Base-by-base conservation (phyloP, 306 rosid species). In the Carpinus fangiana region DNA sequence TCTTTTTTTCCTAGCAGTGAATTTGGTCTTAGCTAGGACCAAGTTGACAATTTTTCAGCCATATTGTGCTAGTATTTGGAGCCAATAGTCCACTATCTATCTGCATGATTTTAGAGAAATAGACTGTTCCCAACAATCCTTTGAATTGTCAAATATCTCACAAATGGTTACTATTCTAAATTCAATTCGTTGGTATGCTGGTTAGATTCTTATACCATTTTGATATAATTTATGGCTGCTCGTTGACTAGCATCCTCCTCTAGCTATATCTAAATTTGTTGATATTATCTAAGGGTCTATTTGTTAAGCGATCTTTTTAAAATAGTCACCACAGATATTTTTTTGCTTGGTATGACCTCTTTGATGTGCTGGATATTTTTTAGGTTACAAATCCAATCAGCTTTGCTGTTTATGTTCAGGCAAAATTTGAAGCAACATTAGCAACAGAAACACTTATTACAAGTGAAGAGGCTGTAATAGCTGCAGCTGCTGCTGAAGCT, bases 401-500 rank as follows among this genome's bases (percentile, higher is more conserved):
- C 66, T 82, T 62, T 62, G 28, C 18, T 82, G 78, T 50, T 70
- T 76, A 55, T 86, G 53, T 72, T 31, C 89, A 91, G 97, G 91
- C 73, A 50, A 86, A 75, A 76, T 76, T 85, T 81, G 86, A 87
- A 82, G 87, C 91, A 82, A 82, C 93, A 61, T 77, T 93, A 57
- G 86, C 92, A 52, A 74, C 91, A 2, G 95, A 93, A 79, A 88
- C 90, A 36, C 96, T 93, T 76, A 79, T 95, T 43, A 86, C 89
- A 17, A 88, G 89, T 84, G 97, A 95, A 85, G 97, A 95, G 81
- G 97, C 96, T 18, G 85, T 87, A 11, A 87, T 95, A 81, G 90
- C 93, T 51, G 97, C 97, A 21, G 99, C 99, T 50, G 90, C 99
- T 18, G 90, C 97, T 55, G 96, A 95, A 88, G 98, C 97, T 34